Percentiles rank a stretch among this genome's conserved stretches.
phyloP scores from a whole-genome alignment of 2,329 filamentous ascomycete species.

The Cladosporium velox region DNA sequence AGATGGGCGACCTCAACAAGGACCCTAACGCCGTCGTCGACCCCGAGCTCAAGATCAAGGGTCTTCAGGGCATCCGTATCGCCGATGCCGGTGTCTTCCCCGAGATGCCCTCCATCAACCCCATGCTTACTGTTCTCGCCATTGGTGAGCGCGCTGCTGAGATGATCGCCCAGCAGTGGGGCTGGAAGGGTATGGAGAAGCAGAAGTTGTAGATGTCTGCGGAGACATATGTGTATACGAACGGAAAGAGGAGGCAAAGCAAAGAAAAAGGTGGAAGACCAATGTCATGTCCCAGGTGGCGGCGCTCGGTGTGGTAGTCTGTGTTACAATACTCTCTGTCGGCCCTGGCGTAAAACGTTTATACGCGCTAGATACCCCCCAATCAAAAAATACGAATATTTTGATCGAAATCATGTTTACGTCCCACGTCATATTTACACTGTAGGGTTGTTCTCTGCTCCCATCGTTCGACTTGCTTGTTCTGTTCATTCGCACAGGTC shows the following conservation, averaged over 20 bases:
- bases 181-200: slow-evolving; percentile 61
- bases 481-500: no score
- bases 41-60: slow-evolving; percentile 68
- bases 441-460: no score
- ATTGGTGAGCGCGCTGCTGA: slow-evolving; percentile 84
- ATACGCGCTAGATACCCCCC: slow-evolving; percentile 15
- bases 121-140: slow-evolving; percentile 84
- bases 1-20: slow-evolving; percentile 74
- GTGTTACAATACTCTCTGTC: not conserved
- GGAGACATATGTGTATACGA: not conserved
- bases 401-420: not conserved
- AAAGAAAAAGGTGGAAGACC: not conserved
- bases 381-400: slow-evolving; percentile 2
- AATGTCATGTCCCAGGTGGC: not conserved
- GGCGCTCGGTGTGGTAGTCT: slow-evolving; percentile 1
- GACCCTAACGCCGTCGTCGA: slow-evolving; percentile 82
- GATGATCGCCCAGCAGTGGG: slow-evolving; percentile 73
- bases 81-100: slow-evolving; percentile 88
- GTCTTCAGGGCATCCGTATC: slow-evolving; percentile 72
- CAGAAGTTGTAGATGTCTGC: slow-evolving; percentile 50
- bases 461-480: no score
- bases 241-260: not conserved
- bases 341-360: slow-evolving; percentile 8
- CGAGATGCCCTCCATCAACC: slow-evolving; percentile 82
- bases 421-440: no score